Base-by-base conservation (phyloP, 2,329 filamentous ascomycete genomes). In the Shiraia sp. region DNA sequence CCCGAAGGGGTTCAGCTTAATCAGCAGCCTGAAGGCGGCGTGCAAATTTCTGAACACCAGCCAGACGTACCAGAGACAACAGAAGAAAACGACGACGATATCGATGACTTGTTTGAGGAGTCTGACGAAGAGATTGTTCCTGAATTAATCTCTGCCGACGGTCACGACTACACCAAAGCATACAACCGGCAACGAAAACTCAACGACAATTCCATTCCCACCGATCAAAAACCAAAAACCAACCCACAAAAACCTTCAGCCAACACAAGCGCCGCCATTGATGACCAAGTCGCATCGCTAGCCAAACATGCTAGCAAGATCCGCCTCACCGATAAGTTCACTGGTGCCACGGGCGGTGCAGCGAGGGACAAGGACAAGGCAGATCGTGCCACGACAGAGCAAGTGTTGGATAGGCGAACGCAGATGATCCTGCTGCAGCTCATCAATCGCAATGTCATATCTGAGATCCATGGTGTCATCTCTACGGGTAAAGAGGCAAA, bases 401-500 rank as follows among this genome's bases (percentile, higher is more conserved):
- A 96, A 70, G 93, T 99, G 34, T 76, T 99, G 47, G 93, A 99
- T 72, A 89, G 90, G 50, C 81, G 90, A 39, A 99, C 93, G 10
- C 87, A 91, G 55, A 95, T 96, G 89, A 91, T 99, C 47, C 76
- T 99, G 39, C 78, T 96, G 52, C 90, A 96, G 73, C 90, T 99
- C 80, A 92, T 97, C 75, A 96, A 97, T 70, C 84, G 90, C 24
- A 87, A 90, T 46, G 78, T 92, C 49, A 85, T 99, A 35, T 88
- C 86, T 42, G 91, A 96, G 70, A 86, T 99, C 36, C 90, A 99
- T 67, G 93, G 95, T 32, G 93, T 93, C 65, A 81, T 99, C 57
- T 96, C 90, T 47, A 99, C 93, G 0, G 93, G 93, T 41, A 99
- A 99, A 69, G 93, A 99, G 71, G 93, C 93, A 46, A 99, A 99